Evolutionary conservation across 176 grass and related monocot species (phyloP).

Genomic region (Chloris gayana): DNA sequence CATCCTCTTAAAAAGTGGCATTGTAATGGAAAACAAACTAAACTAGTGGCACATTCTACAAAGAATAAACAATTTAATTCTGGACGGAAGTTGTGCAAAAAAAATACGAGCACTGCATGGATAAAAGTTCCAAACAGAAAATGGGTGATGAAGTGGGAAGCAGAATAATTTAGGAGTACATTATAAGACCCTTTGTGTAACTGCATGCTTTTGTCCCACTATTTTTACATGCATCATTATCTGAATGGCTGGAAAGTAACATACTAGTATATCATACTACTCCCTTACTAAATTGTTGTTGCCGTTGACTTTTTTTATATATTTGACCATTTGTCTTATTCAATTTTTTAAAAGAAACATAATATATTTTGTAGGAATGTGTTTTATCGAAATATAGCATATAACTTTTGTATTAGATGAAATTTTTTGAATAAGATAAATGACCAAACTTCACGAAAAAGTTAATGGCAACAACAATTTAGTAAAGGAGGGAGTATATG

Average conservation of each 20-base stretch:
- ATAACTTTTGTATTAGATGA: no score
- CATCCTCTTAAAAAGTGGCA: neutral
- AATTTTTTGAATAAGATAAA: no score
- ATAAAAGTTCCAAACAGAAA: conserved; percentile 1
- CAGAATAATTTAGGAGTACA: neutral
- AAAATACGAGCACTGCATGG: neutral
- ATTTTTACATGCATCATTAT: conserved; percentile 29
- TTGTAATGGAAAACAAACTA: neutral
- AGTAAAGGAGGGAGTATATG: no score
- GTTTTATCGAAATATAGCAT: no score
- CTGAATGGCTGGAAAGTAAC: neutral
- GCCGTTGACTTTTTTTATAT: no score
- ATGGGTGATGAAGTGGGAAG: neutral
- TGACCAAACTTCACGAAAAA: no score
- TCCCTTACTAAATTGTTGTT: no score
- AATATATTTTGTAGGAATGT: no score
- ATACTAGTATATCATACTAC: no score
- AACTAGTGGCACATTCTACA: neutral
- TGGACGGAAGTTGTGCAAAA: neutral
- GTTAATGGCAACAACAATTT: no score
- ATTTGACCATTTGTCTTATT: no score
- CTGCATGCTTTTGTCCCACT: conserved; percentile 5
- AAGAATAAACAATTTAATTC: neutral
- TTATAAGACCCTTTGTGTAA: neutral
- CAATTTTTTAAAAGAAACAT: no score